Base-by-base conservation (phyloP, 1,139 yeast genomes). In the Scheffersomyces illinoinensis region DNA sequence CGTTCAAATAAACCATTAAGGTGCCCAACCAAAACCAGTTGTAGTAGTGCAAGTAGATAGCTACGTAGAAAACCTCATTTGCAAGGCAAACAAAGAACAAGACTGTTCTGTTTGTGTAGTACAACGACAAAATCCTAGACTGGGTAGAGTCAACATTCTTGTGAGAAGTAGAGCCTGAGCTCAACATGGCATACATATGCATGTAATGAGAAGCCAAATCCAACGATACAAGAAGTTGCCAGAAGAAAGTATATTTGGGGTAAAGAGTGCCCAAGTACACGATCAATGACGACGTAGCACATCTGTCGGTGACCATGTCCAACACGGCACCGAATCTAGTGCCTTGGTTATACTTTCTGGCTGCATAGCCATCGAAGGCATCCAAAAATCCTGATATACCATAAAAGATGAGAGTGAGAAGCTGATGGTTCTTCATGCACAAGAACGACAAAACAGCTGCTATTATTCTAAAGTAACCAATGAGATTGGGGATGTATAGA, bases 291-390 rank as follows among this genome's bases (percentile, higher is more conserved):
- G 97, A 86, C 0, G 99, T 96, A 26, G 99, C 95, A 72, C 98
- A 95, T 71, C 99, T 84, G 72, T 96, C 99, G 39, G 99, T 95
- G 48, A 96, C 98, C 99, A 96, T 96, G 76, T 96, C 99, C 68
- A 96, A 83, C 23, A 96, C 97, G 17, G 99, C 98, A 47, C 99
- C 99, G 68, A 93, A 92, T 65, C 86, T 85, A 48, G 98, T 91
- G 18, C 97, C 91, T 74, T 96, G 99, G 71, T 90, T 86, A 73
- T 81, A 92, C 68, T 85, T 85, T 62, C 99, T 85, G 10, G 99
- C 99, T 57, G 97, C 97, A 60, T 90, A 89, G 4, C 99, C 99
- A 72, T 96, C 99, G 64, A 93, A 85, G 0, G 99, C 99, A 75
- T 96, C 99, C 64, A 96, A 80, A 61, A 96, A 81, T 66, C 99